Evolutionary conservation across 352 stramenopile species (phyloP), one percentile per base, ranked within the genome.

Genomic region (Phytophthora boehmeriae): DNA sequence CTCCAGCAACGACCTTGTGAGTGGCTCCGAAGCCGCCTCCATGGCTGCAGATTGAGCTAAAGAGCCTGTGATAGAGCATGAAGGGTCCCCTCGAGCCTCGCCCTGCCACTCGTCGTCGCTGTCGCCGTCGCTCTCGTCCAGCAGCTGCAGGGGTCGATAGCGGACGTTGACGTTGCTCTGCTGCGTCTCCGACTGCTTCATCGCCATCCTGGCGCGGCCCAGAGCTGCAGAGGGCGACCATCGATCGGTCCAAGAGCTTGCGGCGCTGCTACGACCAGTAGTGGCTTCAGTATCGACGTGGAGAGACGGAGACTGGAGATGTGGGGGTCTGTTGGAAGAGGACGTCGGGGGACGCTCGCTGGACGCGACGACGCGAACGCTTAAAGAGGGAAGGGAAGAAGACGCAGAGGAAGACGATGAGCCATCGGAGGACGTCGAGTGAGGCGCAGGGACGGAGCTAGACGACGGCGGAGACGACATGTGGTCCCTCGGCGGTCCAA

Each of bases 1-100:
- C 51, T 86, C 78, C 67, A 75, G 39, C 34, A 80, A 64, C 34
- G 63, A 68, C 25, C 56, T 65, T 43, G 52, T 61, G 47, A 68
- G 71, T 54, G 68, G 66, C 48, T 68, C 59, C 45, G 62, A 65
- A 30, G 62, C 71, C 17, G 58, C 67, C 30, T 70, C 46, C 49
- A 66, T 45, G 4, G 41, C 25, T 4, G 45, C 27, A 5, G 58
- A 67, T 17, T 42, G 45, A 17, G n/a, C 11, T 5, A 50, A 67
- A 14, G 47, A 39, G 22, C 14, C 23, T 30, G 25, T 27, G 5
- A 27, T 39, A 25, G 53, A 64, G 16, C 23, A 58, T 5, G 45
- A 23, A 25, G 55, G 56, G 16, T 48, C 55, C 8, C 61, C 55
- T 11, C 48, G 56, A 2, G 45, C 54, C 27, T 74, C 50, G 11